Conservation (phyloP, 106 monocot genomes). For the Dioscorea zingiberensis region DNA sequence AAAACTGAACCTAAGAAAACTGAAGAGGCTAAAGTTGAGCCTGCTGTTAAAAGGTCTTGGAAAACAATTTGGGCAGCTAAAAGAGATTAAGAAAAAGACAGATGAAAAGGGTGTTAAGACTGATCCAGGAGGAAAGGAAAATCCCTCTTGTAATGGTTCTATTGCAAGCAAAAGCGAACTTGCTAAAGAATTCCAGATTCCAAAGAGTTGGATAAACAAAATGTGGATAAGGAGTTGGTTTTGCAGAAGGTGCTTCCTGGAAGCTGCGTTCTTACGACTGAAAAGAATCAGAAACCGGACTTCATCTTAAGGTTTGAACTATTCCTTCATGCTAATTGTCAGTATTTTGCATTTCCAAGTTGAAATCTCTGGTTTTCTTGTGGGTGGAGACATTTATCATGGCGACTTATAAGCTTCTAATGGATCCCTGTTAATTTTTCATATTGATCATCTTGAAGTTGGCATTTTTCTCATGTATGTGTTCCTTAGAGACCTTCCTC, state of each 20-base stretch:
- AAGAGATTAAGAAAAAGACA: constrained; percentile 80
- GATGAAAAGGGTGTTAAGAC: constrained; percentile 39
- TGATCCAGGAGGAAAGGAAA: constrained; percentile 28
- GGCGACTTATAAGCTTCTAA: too few relatives aligned
- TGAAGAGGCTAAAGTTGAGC: constrained; percentile 56
- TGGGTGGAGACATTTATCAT: too few relatives aligned
- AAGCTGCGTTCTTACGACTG: constrained; percentile 62
- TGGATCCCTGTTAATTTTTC: too few relatives aligned
- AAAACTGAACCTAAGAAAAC: constrained; percentile 57
- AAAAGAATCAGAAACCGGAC: constrained; percentile 82
- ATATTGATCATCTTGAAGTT: too few relatives aligned
- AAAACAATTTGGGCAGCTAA: constrained; percentile 75
- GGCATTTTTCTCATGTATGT: too few relatives aligned
- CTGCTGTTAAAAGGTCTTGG: constrained; percentile 84
- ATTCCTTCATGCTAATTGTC: neutral
- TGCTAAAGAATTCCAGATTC: constrained; percentile 6
- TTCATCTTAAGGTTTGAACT: constrained; percentile 77
- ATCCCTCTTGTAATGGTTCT: constrained; percentile 9
- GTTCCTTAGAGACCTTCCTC: too few relatives aligned
- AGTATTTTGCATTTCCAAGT: too few relatives aligned
- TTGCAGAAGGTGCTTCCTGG: constrained; percentile 63
- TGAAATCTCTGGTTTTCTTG: too few relatives aligned
- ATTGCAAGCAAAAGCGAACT: constrained; percentile 8
- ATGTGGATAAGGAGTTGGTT: constrained; percentile 35
- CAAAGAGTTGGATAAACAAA: constrained; percentile 17